phyloP scores from a whole-genome alignment of 805 yeast species.

The Teunomyces pallodes region DNA sequence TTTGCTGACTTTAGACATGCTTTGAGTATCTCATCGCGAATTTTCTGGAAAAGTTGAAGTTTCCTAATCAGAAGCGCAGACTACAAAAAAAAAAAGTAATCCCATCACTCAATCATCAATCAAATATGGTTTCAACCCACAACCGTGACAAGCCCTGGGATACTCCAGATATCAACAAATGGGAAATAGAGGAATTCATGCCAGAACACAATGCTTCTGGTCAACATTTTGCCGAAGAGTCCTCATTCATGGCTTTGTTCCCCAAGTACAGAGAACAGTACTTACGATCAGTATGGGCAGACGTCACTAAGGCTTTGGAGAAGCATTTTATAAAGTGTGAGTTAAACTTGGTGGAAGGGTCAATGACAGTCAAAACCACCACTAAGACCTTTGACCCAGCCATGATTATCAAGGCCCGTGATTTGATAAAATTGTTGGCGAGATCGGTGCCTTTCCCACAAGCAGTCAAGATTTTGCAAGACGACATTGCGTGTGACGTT shows the following conservation, averaged over 20 bases:
- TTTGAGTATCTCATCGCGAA: background rate
- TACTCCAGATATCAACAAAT: slow-evolving; percentile 89
- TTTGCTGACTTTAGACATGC: background rate
- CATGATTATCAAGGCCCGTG: slow-evolving; percentile 89
- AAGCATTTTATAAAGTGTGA: slow-evolving; percentile 77
- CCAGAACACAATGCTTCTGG: slow-evolving; percentile 89
- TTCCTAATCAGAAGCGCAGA: background rate
- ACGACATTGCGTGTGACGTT: slow-evolving; percentile 93
- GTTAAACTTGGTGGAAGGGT: slow-evolving; percentile 89
- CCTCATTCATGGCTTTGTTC: slow-evolving; percentile 89
- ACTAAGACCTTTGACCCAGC: slow-evolving; percentile 96
- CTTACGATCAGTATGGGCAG: slow-evolving; percentile 87
- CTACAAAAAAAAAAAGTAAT: slow-evolving; percentile 1
- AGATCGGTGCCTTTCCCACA: slow-evolving; percentile 97
- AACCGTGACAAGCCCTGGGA: slow-evolving; percentile 98
- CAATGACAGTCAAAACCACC: slow-evolving; percentile 95
- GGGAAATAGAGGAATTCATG: slow-evolving; percentile 85
- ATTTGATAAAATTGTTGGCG: slow-evolving; percentile 86
- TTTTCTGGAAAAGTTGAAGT: background rate
- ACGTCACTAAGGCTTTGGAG: slow-evolving; percentile 78
- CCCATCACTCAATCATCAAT: slow-evolving; percentile 2
- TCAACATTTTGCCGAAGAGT: slow-evolving; percentile 89
- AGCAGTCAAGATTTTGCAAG: slow-evolving; percentile 86
- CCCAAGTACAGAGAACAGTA: slow-evolving; percentile 96
- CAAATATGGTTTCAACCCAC: slow-evolving; percentile 81